phyloP scores from a whole-genome alignment of 2,329 filamentous ascomycete species.

The Phialocephala subalpina region DNA sequence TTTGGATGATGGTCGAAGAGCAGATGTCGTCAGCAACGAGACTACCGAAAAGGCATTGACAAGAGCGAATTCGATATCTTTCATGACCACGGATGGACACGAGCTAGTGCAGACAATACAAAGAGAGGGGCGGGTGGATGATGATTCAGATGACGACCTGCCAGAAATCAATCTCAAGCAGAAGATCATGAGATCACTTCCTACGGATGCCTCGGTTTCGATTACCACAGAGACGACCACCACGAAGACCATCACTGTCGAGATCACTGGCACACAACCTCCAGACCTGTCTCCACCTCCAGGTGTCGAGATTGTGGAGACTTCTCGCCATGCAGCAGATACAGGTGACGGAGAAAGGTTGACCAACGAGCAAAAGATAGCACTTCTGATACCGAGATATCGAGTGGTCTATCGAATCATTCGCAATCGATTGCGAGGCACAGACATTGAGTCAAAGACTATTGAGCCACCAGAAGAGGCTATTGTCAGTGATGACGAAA shows the following conservation, averaged over 20 bases:
- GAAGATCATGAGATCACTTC: constrained; percentile 62
- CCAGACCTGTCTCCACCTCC: constrained; percentile 62
- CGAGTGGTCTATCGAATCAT: constrained; percentile 67
- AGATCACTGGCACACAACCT: constrained; percentile 61
- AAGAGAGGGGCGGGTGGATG: constrained; percentile 45
- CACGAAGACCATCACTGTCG: constrained; percentile 70
- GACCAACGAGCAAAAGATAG: constrained; percentile 29
- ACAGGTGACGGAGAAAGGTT: constrained; percentile 30
- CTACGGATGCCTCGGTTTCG: constrained; percentile 63
- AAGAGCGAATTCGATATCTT: constrained; percentile 47
- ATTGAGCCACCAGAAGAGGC: constrained; percentile 35
- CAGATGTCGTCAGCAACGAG: constrained; percentile 57
- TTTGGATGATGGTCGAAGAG: constrained; percentile 62
- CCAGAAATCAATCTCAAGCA: constrained; percentile 58
- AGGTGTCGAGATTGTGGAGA: constrained; percentile 65
- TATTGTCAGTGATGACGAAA: constrained; percentile 28
- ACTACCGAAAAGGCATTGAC: constrained; percentile 37
- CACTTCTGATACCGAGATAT: constrained; percentile 46
- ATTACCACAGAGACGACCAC: constrained; percentile 67
- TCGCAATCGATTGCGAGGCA: constrained; percentile 57
- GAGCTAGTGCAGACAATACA: constrained; percentile 49
- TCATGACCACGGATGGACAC: constrained; percentile 38
- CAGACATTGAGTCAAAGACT: constrained; percentile 46
- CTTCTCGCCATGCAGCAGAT: constrained; percentile 34
- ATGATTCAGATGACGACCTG: constrained; percentile 48